Conservation (phyloP, 1,284 basidiomycete genomes). For the Schizophyllum commune region DNA sequence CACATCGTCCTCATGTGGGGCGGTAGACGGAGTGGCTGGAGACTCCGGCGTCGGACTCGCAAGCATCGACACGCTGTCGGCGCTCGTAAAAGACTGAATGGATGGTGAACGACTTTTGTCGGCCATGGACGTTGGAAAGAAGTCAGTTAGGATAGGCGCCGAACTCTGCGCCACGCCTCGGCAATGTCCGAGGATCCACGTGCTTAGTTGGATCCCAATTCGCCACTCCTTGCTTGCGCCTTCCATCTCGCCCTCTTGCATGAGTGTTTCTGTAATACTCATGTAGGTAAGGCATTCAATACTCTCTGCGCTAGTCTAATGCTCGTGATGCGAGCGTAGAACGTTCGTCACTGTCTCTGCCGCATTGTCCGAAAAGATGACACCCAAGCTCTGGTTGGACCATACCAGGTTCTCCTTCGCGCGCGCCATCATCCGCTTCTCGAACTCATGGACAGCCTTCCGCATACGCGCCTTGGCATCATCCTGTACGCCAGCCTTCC, state of each 20-base stretch:
- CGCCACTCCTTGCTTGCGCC: no score
- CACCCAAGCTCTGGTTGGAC: slow-evolving; percentile 6
- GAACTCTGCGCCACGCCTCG: no score
- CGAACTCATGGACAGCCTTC: slow-evolving; percentile 6
- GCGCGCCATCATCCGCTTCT: slow-evolving; percentile 7
- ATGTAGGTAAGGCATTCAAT: no score
- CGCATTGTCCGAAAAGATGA: slow-evolving; percentile 9
- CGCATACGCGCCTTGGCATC: not conserved
- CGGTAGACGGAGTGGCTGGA: not conserved
- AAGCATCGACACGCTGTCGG: not conserved
- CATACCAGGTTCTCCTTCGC: slow-evolving; percentile 5
- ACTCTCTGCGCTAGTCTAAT: not conserved
- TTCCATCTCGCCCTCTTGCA: no score
- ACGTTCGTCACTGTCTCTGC: slow-evolving; percentile 1
- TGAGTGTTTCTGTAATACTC: no score
- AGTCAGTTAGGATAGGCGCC: not conserved
- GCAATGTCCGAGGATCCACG: no score
- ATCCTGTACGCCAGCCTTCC: not conserved
- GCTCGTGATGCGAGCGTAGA: not conserved
- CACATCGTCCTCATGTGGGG: no score
- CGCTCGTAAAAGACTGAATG: not conserved
- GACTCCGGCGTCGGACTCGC: not conserved
- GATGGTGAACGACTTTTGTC: not conserved
- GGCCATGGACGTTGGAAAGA: not conserved
- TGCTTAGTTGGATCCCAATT: no score